Evolutionary conservation across 495 filamentous ascomycete genomes (phyloP).

Genomic region (Aspergillus conjunctus): DNA sequence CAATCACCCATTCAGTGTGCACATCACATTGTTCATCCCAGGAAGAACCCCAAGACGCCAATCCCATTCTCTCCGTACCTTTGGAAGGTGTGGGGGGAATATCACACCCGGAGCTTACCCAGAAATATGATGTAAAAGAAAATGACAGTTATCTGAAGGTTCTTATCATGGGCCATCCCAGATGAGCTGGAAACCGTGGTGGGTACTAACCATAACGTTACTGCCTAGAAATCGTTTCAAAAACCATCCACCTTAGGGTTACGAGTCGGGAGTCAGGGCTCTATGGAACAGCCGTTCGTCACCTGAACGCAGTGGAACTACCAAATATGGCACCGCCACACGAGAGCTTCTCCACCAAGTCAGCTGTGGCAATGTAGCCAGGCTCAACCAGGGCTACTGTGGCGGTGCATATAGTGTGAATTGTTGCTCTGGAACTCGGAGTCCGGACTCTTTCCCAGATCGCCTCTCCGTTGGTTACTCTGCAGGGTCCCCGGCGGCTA

Average conservation of each 20-base stretch:
- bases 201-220: slow-evolving; percentile 10
- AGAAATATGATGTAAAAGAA: slow-evolving; percentile 10
- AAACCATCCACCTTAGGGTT: no score
- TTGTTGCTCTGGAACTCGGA: background rate
- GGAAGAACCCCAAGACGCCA: slow-evolving; percentile 1
- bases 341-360: background rate
- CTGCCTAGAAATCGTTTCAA: slow-evolving; percentile 7
- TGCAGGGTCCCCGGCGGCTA: background rate
- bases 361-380: background rate
- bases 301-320: background rate
- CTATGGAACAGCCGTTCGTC: no score
- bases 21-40: slow-evolving; percentile 7
- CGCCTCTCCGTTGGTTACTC: slow-evolving; percentile 2
- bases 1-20: slow-evolving; percentile 13
- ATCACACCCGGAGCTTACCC: slow-evolving; percentile 1
- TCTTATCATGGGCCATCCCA: background rate
- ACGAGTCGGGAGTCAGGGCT: background rate
- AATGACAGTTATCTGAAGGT: background rate
- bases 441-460: background rate
- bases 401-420: background rate
- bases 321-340: background rate
- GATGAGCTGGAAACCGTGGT: background rate
- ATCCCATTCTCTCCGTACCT: background rate
- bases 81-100: slow-evolving; percentile 6
- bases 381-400: background rate